Evolutionary conservation across 192 early-diverging fungal species (phyloP).

Genomic region (Coemansia erecta): DNA sequence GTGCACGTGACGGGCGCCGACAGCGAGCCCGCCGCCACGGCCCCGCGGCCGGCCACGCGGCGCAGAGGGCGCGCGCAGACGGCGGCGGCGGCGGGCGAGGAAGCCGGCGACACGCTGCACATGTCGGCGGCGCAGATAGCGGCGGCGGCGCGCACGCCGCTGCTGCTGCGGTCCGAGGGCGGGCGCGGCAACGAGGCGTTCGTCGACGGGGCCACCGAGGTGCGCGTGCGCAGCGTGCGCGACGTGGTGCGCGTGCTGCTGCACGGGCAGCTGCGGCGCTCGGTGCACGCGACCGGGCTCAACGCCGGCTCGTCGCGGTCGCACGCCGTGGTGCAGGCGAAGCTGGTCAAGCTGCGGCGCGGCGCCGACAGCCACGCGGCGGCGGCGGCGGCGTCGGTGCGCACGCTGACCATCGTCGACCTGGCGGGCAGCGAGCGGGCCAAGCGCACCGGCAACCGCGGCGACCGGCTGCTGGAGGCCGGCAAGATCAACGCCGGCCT

Average conservation of each 20-base stretch:
- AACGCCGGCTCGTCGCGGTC: conserved; percentile 61
- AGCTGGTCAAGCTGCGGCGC: conserved; percentile 58
- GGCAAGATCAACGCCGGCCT: conserved; percentile 69
- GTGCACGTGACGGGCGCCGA: conserved; percentile 20
- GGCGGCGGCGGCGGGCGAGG: conserved; percentile 10
- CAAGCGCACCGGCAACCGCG: conserved; percentile 52
- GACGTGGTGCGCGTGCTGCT: conserved; percentile 60
- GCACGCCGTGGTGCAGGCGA: conserved; percentile 68
- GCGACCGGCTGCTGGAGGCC: conserved; percentile 62
- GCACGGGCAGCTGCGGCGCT: conserved; percentile 59
- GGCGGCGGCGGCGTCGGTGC: conserved; percentile 27
- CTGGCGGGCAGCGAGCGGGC: conserved; percentile 69
- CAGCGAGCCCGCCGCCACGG: conserved; percentile 2
- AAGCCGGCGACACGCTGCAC: conserved; percentile 16
- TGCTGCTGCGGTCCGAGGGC: conserved; percentile 38
- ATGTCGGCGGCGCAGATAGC: conserved; percentile 37
- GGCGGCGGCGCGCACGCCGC: conserved; percentile 17
- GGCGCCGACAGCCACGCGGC: no score
- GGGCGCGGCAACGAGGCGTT: conserved; percentile 54
- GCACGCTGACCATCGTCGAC: conserved; percentile 62
- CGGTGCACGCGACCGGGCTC: conserved; percentile 57
- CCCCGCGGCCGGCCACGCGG: conserved; percentile 1
- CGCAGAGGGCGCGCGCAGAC: no score
- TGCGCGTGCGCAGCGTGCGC: conserved; percentile 55
- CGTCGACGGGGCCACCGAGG: conserved; percentile 61